Conservation (phyloP, 2,329 filamentous ascomycete genomes). For the Colletotrichum spaethianum region DNA sequence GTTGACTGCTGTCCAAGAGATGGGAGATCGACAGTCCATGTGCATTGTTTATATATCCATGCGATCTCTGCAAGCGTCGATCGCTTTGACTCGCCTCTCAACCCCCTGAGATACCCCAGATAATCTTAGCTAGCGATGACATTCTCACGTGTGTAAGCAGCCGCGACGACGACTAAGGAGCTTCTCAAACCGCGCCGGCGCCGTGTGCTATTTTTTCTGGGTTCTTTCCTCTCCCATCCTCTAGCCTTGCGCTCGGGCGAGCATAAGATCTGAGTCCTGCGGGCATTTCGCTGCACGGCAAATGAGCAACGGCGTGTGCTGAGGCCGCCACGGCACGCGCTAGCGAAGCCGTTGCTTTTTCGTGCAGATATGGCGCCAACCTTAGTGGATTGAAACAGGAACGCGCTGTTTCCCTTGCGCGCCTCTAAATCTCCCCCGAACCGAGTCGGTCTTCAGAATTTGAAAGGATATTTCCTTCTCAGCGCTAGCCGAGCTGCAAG, state of each 20-base stretch:
- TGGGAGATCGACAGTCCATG: slow-evolving; percentile 12
- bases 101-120: slow-evolving; percentile 37
- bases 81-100: slow-evolving; percentile 22
- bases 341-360: slow-evolving; percentile 35
- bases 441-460: slow-evolving; percentile 14
- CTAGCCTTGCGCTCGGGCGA: slow-evolving; percentile 28
- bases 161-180: background rate
- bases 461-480: background rate
- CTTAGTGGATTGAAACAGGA: slow-evolving; percentile 17
- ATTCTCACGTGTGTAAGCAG: slow-evolving; percentile 11
- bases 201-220: slow-evolving; percentile 22
- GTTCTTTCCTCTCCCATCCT: background rate
- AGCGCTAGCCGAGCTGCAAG: slow-evolving; percentile 26
- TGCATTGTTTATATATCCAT: slow-evolving; percentile 35
- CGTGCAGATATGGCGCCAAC: slow-evolving; percentile 3
- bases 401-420: slow-evolving; percentile 20
- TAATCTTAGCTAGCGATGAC: slow-evolving; percentile 13
- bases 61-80: background rate
- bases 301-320: slow-evolving; percentile 32
- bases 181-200: slow-evolving; percentile 27
- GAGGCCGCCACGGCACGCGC: slow-evolving; percentile 30
- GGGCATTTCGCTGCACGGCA: slow-evolving; percentile 5
- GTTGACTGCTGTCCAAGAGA: slow-evolving; percentile 11
- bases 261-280: slow-evolving; percentile 23
- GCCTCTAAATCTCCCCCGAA: slow-evolving; percentile 3